Percentiles rank a stretch among this genome's conserved stretches.
Evolutionary conservation across 345 rosid species (phyloP).

Genomic region (Streptanthus diversifolius): DNA sequence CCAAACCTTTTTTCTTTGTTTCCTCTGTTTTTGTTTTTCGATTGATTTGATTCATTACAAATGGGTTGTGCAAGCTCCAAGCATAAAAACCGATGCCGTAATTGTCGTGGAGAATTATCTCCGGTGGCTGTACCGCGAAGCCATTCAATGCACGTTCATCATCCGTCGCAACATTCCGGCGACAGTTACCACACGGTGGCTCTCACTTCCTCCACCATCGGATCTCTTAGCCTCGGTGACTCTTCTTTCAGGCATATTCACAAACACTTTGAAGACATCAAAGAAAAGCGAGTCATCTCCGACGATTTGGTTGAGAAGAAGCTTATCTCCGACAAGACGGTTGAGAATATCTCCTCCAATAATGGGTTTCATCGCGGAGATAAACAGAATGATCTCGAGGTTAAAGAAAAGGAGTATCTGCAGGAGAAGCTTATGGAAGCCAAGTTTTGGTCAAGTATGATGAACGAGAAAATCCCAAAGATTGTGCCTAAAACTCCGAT

Average conservation of each 20-base stretch:
- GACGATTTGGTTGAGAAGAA: conserved; percentile 1
- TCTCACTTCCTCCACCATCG: conserved; percentile 72
- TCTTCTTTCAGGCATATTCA: conserved; percentile 18
- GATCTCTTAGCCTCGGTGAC: conserved; percentile 53
- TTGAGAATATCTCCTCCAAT: neutral
- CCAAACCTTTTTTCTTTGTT: neutral
- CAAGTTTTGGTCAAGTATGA: conserved; percentile 78
- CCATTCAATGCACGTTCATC: conserved; percentile 70
- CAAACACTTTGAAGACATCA: conserved; percentile 16
- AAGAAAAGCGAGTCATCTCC: conserved; percentile 4
- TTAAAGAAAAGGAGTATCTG: neutral
- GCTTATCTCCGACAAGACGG: neutral
- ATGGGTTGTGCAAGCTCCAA: conserved; percentile 92
- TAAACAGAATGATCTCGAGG: neutral
- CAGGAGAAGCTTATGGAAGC: conserved; percentile 60
- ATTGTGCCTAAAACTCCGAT: conserved; percentile 59
- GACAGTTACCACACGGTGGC: conserved; percentile 84
- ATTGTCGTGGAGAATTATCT: conserved; percentile 50
- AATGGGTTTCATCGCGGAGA: conserved; percentile 6
- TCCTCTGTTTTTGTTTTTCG: neutral
- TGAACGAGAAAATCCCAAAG: conserved; percentile 67
- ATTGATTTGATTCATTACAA: neutral
- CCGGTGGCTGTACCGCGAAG: conserved; percentile 66
- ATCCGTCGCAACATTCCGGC: conserved; percentile 52
- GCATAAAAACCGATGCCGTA: conserved; percentile 53